phyloP scores from a whole-genome alignment of 257 asterid species.

The Solanum arcanum region DNA sequence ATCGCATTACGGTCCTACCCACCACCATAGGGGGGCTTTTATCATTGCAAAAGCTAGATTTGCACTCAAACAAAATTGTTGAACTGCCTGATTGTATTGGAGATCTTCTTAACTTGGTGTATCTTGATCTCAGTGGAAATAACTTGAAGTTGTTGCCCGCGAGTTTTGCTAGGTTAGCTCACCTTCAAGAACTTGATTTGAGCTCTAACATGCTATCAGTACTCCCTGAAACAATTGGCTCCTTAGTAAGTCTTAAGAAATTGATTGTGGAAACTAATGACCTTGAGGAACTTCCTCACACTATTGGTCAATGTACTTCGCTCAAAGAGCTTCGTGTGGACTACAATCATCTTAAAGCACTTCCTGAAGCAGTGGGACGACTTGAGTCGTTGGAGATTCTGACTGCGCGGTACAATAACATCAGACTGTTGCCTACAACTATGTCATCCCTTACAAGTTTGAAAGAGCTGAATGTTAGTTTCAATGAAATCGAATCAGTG shows the following conservation, averaged over 20 bases:
- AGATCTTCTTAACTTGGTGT: constrained; percentile 55
- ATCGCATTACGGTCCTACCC: constrained; percentile 55
- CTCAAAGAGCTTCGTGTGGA: constrained; percentile 66
- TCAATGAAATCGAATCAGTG: constrained; percentile 72
- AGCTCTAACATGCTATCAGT: constrained; percentile 59
- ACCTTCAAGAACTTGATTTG: constrained; percentile 65
- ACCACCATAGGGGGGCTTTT: constrained; percentile 56
- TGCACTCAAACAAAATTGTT: constrained; percentile 40
- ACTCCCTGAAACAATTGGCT: constrained; percentile 70
- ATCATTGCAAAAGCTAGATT: constrained; percentile 50
- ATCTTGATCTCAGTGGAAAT: constrained; percentile 60
- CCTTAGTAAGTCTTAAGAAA: constrained; percentile 50
- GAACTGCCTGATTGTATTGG: constrained; percentile 68
- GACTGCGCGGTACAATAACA: constrained; percentile 68
- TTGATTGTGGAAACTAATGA: constrained; percentile 64
- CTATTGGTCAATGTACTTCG: constrained; percentile 59
- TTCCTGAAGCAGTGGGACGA: constrained; percentile 81
- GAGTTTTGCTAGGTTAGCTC: constrained; percentile 37
- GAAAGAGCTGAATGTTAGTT: constrained; percentile 68
- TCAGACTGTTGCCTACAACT: constrained; percentile 69
- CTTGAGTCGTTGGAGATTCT: constrained; percentile 59
- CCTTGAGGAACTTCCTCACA: constrained; percentile 72
- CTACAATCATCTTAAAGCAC: constrained; percentile 73
- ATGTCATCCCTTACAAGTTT: constrained; percentile 56
- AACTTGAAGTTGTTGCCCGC: constrained; percentile 54